phyloP scores from a whole-genome alignment of 2,329 filamentous ascomycete genomes.

The Fusarium sp. region DNA sequence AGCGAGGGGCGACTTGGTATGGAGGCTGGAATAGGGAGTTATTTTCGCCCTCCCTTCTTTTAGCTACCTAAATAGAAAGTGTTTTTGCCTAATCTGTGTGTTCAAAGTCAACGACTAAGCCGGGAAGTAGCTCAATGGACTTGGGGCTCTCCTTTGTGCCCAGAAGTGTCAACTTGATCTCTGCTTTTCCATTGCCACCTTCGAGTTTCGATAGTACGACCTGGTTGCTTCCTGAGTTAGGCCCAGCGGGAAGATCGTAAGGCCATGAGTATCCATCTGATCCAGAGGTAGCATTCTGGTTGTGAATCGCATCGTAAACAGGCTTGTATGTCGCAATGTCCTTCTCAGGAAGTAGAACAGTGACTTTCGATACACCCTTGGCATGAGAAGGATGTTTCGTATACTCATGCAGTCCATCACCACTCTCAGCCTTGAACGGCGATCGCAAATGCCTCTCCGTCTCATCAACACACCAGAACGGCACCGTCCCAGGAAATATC shows the following conservation, averaged over 20 bases:
- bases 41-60: background rate
- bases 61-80: background rate
- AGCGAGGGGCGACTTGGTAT: no score
- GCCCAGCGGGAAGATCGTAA: slow-evolving; percentile 29
- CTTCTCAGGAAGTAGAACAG: slow-evolving; percentile 46
- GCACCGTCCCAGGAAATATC: slow-evolving; percentile 59
- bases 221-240: slow-evolving; percentile 19
- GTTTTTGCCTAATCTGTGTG: background rate
- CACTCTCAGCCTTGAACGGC: slow-evolving; percentile 50
- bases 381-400: slow-evolving; percentile 61
- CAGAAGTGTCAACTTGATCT: slow-evolving; percentile 35
- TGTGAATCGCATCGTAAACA: slow-evolving; percentile 45
- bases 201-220: slow-evolving; percentile 17
- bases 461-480: slow-evolving; percentile 74
- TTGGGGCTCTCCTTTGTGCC: slow-evolving; percentile 37
- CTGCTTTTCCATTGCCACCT: background rate
- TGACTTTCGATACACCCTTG: slow-evolving; percentile 59
- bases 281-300: background rate
- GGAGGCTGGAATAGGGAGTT: background rate
- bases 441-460: slow-evolving; percentile 66
- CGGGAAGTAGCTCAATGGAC: slow-evolving; percentile 36
- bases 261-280: slow-evolving; percentile 23
- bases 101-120: slow-evolving; percentile 37
- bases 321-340: slow-evolving; percentile 25
- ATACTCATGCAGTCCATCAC: slow-evolving; percentile 20